A percentile compares a stretch with the other conserved stretches of the same genome.
Evolutionary conservation across 2,329 filamentous ascomycete species (phyloP).

Genomic region (Ceratocystis variospora): DNA sequence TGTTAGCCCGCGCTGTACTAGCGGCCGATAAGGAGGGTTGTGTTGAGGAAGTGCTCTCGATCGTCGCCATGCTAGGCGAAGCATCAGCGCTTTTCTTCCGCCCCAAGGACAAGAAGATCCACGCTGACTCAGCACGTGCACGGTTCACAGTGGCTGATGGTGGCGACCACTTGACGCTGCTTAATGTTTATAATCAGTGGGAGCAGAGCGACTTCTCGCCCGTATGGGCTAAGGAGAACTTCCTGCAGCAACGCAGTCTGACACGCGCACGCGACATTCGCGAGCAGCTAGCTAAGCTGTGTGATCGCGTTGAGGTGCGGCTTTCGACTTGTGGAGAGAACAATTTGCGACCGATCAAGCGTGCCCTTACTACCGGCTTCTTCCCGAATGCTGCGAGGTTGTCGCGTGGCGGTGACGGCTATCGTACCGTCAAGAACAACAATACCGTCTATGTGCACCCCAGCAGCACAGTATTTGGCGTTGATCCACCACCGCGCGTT

Average conservation of each 20-base stretch:
- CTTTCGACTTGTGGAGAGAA: conserved; percentile 53
- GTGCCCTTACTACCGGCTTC: conserved; percentile 80
- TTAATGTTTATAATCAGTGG: conserved; percentile 95
- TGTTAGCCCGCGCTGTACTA: conserved; percentile 78
- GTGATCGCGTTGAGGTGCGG: conserved; percentile 79
- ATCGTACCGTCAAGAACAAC: conserved; percentile 82
- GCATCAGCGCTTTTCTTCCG: conserved; percentile 81
- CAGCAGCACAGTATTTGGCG: conserved; percentile 63
- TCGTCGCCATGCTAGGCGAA: conserved; percentile 90
- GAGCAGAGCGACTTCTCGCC: conserved; percentile 79
- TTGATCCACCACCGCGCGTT: conserved; percentile 64
- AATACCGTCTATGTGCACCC: conserved; percentile 88
- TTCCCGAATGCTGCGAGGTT: conserved; percentile 84
- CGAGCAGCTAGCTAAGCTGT: conserved; percentile 82
- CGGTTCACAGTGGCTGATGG: conserved; percentile 84
- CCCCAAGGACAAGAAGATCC: conserved; percentile 93
- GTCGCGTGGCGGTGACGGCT: conserved; percentile 70
- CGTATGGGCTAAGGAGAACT: conserved; percentile 86
- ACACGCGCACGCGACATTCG: conserved; percentile 80
- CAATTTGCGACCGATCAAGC: conserved; percentile 63
- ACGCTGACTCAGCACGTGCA: conserved; percentile 78
- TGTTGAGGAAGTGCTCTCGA: conserved; percentile 79
- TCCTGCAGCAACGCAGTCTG: conserved; percentile 79
- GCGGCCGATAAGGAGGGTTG: conserved; percentile 84
- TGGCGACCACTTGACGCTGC: conserved; percentile 73